Conservation (phyloP, 2,329 filamentous ascomycete species). For the Alternaria panax region DNA sequence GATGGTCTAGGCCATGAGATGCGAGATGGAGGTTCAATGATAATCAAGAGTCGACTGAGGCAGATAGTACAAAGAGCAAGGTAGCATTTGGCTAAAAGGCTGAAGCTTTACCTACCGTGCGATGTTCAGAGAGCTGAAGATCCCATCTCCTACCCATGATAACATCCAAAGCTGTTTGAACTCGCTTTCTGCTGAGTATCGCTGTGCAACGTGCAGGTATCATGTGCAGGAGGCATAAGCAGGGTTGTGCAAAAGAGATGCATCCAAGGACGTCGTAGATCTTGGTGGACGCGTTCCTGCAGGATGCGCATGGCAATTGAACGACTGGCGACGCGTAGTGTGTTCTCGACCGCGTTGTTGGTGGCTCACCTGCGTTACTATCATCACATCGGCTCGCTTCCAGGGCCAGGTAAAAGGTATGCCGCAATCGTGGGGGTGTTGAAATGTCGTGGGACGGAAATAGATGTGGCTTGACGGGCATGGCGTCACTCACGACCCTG, state of each 20-base stretch:
- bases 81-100: neutral
- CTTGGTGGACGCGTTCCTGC: neutral
- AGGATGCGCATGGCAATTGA: no score
- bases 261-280: neutral
- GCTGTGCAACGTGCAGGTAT: neutral
- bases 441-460: neutral
- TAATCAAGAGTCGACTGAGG: neutral
- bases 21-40: no score
- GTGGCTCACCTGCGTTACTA: no score
- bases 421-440: neutral
- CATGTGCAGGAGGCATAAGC: neutral
- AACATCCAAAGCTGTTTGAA: neutral
- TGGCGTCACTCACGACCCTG: conserved; percentile 22
- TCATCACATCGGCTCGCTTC: neutral
- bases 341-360: neutral
- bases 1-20: neutral
- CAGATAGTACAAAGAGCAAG: neutral
- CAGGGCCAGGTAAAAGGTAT: neutral
- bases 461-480: conserved; percentile 1
- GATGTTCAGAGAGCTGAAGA: neutral
- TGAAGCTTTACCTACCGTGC: neutral
- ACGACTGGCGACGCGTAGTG: no score
- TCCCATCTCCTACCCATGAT: neutral
- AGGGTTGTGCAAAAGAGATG: neutral
- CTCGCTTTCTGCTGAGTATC: neutral